Base-by-base conservation (phyloP, 768 basidiomycete species). In the Butyriboletus loyo region DNA sequence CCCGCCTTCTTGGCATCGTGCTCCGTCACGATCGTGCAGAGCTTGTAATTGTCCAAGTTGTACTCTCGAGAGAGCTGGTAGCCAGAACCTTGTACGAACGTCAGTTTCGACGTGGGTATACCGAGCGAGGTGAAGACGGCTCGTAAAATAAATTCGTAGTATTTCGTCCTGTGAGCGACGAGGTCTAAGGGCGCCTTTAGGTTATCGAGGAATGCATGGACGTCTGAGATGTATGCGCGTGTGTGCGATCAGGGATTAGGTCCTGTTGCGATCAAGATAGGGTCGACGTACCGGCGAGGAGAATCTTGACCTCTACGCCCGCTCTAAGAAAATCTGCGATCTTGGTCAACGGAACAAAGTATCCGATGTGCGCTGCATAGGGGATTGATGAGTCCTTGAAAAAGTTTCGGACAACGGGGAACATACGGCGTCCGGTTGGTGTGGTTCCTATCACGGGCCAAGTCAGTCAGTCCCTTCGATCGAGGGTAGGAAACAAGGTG, bases 1-100 rank as follows among this genome's bases (percentile, higher is more conserved):
- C 97, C 97, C 0, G 97, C 97, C 71, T 97, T 97, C 69, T 96
- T 96, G 24, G 96, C 93, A 60, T 98, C 97, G 70, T 96, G 94
- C 61, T 98, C 92, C 2, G 92, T 84, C 19, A 96, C 93, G 53
- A 84, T 86, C n/a, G 95, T 84, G 62, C 87, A 90, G 44, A 98
- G 81, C 61, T 81, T 81, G 83, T 93, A 98, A 65, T 95, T 90
- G 73, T 98, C 97, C 64, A 98, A 78, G 61, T 86, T 97, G 79
- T 96, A 99, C 58, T 96, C 93, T 35, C 77, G 79, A 0, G 86
- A 84, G 53, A 98, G 83, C 67, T 99, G 95, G 83, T 95, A 95
- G 56, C 87, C 86, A 2, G 93, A 92, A 13, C 97, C 97, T 62
- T 86, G 80, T 6, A 97, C 86, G 67, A 98, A 94, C 44, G 73